Evolutionary conservation across 345 rosid species (phyloP).

Genomic region (Lepidium sativum): DNA sequence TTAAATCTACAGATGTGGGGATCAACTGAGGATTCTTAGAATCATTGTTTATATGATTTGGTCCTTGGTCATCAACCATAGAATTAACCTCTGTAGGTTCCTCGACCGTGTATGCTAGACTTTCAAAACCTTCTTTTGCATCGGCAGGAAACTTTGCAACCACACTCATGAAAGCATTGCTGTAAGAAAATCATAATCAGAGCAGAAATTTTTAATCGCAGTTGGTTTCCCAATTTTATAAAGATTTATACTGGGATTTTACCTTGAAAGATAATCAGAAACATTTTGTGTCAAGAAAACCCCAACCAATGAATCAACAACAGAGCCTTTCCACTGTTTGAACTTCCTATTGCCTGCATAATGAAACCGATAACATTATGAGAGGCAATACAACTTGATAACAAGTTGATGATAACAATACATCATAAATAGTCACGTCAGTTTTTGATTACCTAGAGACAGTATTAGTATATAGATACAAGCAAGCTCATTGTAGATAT

Average conservation of each 20-base stretch:
- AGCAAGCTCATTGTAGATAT: background rate
- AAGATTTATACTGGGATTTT: background rate
- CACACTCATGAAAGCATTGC: constrained; percentile 46
- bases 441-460: background rate
- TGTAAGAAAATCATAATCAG: constrained; percentile 1
- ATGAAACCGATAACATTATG: background rate
- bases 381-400: background rate
- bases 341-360: constrained; percentile 45
- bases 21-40: background rate
- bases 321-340: constrained; percentile 57
- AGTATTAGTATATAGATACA: background rate
- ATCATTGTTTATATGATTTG: background rate
- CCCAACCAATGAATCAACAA: constrained; percentile 62
- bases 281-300: constrained; percentile 64
- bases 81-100: constrained; percentile 18
- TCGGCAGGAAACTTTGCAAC: constrained; percentile 36
- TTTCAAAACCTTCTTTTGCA: background rate
- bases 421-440: background rate
- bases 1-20: background rate
- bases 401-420: background rate
- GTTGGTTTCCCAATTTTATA: background rate
- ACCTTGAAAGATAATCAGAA: constrained; percentile 54
- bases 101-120: background rate
- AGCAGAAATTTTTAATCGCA: background rate
- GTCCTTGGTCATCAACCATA: background rate